Evolutionary conservation across 345 rosid genomes (phyloP), one percentile per base, ranked within the genome.

Genomic region (Lepidium sativum): DNA sequence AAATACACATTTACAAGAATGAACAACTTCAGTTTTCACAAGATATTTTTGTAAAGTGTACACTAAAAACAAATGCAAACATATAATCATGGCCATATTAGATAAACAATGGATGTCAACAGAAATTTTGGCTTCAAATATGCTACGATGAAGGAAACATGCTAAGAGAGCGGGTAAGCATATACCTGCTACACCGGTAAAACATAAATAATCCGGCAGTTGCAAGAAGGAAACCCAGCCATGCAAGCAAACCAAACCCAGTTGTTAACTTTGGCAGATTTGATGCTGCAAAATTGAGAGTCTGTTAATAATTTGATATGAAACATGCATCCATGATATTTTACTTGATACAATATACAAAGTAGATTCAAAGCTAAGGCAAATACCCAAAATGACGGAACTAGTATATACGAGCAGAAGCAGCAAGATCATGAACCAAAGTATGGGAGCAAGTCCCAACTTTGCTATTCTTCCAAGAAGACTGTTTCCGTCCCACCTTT

Each of bases 151-250:
- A 39, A 5, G 33, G 7, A 13, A 39, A 39, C 43, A 39, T 39
- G 8, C 16, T 39, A 14, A 40, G n/a, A 40, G 39, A 48, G 33
- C 2, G 15, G 56, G 11, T 63, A 32, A 20, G 9, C 29, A 51
- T 44, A 66, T 85, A 91, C 98, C 95, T 86, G 88, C 98, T 85
- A 73, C 98, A 92, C 70, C 90, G 79, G 78, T 88, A 86, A 75
- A 92, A 74, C 88, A 85, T 60, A 56, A 88, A 77, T 58, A 92
- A 75, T 53, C 96, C 96, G 16, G 76, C 75, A 44, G 80, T 80
- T 56, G 96, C 90, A 40, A 86, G 81, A 70, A 89, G 71, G 71
- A 85, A 72, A 17, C 96, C 96, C 54, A 69, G 65, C 95, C 96
- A 92, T 32, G 98, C 98, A 67, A 92, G 52, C 71, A 84, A 80